Evolutionary conservation across 139 green algal genomes (phyloP).

Genomic region (Desmodesmus armatus): DNA sequence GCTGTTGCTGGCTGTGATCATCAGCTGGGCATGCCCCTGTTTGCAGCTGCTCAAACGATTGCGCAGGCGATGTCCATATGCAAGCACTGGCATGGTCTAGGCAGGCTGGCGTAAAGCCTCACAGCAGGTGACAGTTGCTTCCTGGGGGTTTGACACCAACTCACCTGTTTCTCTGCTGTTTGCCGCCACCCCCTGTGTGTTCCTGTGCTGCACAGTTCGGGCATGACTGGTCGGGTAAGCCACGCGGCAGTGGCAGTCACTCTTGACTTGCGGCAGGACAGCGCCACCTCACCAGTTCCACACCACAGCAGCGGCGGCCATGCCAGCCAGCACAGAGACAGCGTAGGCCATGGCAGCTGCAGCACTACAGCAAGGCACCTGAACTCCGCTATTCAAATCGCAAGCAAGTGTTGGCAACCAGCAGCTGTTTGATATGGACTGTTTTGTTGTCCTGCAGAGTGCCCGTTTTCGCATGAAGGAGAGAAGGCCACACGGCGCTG

Average conservation of each 20-base stretch:
- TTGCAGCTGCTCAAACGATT: too few species aligned
- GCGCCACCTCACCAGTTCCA: not conserved
- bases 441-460: conserved; percentile 19
- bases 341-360: not conserved
- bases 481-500: conserved; percentile 42
- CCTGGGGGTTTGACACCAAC: too few species aligned
- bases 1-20: too few species aligned
- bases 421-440: not conserved
- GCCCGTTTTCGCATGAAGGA: conserved; percentile 36
- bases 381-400: not conserved
- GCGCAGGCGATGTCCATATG: too few species aligned
- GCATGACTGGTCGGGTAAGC: conserved; percentile 36
- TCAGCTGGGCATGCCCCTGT: too few species aligned
- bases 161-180: too few species aligned
- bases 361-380: not conserved
- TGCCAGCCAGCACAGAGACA: not conserved
- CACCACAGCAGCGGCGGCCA: not conserved
- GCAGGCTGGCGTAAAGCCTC: too few species aligned
- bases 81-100: too few species aligned
- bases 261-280: not conserved
- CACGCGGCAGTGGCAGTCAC: not conserved
- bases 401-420: not conserved
- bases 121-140: too few species aligned
- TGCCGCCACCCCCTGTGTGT: not conserved
- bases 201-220: conserved; percentile 22